Conservation (phyloP, 164 flowering plant species). For the Nymphaea colorata region DNA sequence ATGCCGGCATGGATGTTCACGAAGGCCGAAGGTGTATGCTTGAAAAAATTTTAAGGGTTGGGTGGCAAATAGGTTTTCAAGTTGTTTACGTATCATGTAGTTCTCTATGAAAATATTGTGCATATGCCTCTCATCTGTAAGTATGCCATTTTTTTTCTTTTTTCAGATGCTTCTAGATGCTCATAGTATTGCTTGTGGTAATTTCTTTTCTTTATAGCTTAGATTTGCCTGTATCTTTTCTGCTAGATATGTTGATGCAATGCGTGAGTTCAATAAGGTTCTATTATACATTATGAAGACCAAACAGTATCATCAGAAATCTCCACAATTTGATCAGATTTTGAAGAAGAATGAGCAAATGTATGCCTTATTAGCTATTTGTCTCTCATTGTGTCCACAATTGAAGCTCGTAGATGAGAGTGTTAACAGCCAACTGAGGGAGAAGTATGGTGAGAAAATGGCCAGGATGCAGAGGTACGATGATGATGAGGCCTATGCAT, state of each 20-base stretch:
- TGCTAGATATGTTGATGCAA: conserved; percentile 77
- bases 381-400: conserved; percentile 88
- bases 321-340: conserved; percentile 97
- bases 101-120: no score
- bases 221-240: background rate
- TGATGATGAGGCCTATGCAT: conserved; percentile 89
- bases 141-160: no score
- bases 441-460: conserved; percentile 99
- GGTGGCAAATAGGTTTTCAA: no score
- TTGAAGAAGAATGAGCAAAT: conserved; percentile 98
- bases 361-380: conserved; percentile 90
- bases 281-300: conserved; percentile 81
- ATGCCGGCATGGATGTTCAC: no score
- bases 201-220: background rate
- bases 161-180: no score
- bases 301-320: conserved; percentile 91
- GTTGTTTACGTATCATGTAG: no score
- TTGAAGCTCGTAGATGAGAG: conserved; percentile 84
- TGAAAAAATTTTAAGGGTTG: no score
- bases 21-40: no score
- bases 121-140: no score
- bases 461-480: conserved; percentile 84
- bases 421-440: conserved; percentile 79
- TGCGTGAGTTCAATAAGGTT: conserved; percentile 84
- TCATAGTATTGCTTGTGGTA: background rate